phyloP scores from a whole-genome alignment of 495 filamentous ascomycete genomes.

The Hypoxylon trugodes region DNA sequence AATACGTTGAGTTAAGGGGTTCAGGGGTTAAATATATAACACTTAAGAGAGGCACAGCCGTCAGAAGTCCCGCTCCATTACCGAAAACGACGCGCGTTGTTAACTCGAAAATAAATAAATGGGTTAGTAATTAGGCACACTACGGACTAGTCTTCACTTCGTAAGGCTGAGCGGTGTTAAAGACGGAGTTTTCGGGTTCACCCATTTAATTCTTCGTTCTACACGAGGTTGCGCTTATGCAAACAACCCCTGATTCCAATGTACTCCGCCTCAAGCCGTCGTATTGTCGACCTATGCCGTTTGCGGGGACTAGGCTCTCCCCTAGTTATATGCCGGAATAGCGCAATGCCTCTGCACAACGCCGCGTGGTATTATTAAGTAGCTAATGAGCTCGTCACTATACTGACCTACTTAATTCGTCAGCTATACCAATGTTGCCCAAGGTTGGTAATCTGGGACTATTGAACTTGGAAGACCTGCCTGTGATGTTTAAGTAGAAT shows the following conservation, averaged over 20 bases:
- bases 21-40: too few relatives aligned
- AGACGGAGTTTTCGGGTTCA: neutral
- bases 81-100: too few relatives aligned
- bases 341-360: neutral
- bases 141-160: too few relatives aligned
- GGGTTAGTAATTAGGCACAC: too few relatives aligned
- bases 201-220: too few relatives aligned
- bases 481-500: slow-evolving; percentile 14
- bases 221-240: neutral
- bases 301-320: slow-evolving; percentile 1
- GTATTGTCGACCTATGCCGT: slow-evolving; percentile 20
- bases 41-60: too few relatives aligned
- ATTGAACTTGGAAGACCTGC: neutral
- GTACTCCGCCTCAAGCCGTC: slow-evolving; percentile 28
- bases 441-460: neutral
- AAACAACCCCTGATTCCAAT: neutral
- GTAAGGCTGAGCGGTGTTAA: slow-evolving; percentile 1
- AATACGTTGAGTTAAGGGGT: too few relatives aligned
- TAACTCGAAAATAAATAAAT: too few relatives aligned
- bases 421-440: neutral
- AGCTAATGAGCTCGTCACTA: neutral
- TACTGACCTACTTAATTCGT: slow-evolving; percentile 5
- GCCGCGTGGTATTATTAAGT: neutral
- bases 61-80: too few relatives aligned
- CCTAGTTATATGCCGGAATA: neutral